Percentiles rank a stretch among this genome's conserved stretches.
Conservation (phyloP, 495 filamentous ascomycete genomes). For the Schizothecium vesticola region DNA sequence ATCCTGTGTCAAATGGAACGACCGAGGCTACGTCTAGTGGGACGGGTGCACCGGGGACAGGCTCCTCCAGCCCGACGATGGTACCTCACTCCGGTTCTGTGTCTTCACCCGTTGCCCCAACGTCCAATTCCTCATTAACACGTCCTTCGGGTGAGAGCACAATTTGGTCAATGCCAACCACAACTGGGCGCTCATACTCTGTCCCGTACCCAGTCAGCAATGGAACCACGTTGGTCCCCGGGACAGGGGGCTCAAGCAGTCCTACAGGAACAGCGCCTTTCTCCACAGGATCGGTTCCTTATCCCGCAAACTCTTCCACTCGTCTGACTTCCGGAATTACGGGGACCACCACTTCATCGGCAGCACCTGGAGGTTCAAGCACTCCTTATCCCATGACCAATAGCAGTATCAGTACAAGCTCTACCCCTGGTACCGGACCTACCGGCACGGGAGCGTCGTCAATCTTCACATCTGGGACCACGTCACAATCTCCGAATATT, state of each 20-base stretch:
- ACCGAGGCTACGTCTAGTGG: neutral
- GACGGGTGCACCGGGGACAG: neutral
- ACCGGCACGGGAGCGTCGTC: constrained; percentile 1
- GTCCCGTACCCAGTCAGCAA: constrained; percentile 15
- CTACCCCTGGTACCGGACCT: constrained; percentile 9
- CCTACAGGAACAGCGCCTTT: neutral
- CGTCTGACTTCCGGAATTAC: neutral
- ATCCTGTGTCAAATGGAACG: neutral
- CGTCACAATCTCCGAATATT: neutral
- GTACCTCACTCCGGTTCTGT: neutral
- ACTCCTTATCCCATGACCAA: constrained; percentile 13
- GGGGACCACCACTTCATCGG: neutral
- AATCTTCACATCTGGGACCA: neutral
- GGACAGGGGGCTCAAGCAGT: constrained; percentile 7
- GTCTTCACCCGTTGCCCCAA: constrained; percentile 1
- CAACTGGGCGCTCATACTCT: neutral
- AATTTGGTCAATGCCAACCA: neutral
- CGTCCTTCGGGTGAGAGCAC: neutral
- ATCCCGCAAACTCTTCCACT: neutral
- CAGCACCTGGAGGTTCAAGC: neutral
- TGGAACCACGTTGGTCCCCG: constrained; percentile 6
- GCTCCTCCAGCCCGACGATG: neutral
- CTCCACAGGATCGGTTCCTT: neutral
- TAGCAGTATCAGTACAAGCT: constrained; percentile 1
- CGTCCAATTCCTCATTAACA: neutral